Evolutionary conservation across 768 basidiomycete species (phyloP), one percentile per base, ranked within the genome.

Genomic region (Lactarius hengduanensis): DNA sequence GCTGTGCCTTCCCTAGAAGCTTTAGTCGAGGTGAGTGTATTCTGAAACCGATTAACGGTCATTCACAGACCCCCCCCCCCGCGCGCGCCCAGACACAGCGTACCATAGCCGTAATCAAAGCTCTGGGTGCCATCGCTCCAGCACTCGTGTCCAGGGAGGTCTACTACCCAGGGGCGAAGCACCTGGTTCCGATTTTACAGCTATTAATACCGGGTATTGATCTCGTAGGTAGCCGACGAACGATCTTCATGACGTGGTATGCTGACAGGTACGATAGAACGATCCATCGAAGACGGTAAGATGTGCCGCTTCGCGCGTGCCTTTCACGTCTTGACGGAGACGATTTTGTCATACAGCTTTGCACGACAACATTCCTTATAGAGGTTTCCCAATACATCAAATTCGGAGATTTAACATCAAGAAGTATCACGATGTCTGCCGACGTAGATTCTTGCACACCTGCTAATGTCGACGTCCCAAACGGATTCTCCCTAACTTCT

Each of bases 1-100:
- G 91, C 92, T 11, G 86, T 90, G 6, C 92, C 93, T 1, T 90
- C 92, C 0, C 77, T 97, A n/a, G 92, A 95, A 76, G 87, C 91
- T 4, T 77, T 96, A n/a, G 87, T 88, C 18, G 93, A 95, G 83
- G 91, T 89, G 70, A 54, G 81, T 71, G 18, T 8, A 3, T 32
- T 16, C 34, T 38, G 1, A 53, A 26, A 32, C 54, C 26, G 4
- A 38, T 55, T n/a, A 54, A 50, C 20, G 28, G 40, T 45, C 50
- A 15, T 20, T 63, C 50, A 53, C 64, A 62, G 64, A 56, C 60
- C 28, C 58, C n/a, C 28, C 4, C 32, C 47, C 2, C 50, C n/a
- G n/a, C n/a, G n/a, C n/a, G 22, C 26, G 61, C 62, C 2, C 68
- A 92, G 89, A 95, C 93, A 0, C 89, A 94, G 69, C 81, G 94